A percentile compares a stretch with the other conserved stretches of the same genome.
phyloP scores from a whole-genome alignment of 768 basidiomycete species.

The Scleroderma bovista region DNA sequence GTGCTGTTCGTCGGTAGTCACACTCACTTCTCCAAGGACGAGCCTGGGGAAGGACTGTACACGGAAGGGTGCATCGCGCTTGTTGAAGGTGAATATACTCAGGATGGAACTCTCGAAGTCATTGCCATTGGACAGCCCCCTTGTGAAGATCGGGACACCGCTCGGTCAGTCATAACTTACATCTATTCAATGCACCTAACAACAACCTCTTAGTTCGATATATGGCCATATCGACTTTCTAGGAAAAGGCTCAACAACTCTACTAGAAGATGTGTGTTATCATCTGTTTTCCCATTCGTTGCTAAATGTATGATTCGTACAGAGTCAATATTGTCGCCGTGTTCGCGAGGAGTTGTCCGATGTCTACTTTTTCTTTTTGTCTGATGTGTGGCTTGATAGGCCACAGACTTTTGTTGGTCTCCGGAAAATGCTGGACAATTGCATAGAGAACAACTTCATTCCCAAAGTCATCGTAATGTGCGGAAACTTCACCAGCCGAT shows the following conservation, averaged over 20 bases:
- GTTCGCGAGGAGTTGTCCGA: slow-evolving; percentile 67
- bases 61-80: slow-evolving; percentile 95
- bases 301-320: slow-evolving; percentile 3
- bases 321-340: slow-evolving; percentile 60
- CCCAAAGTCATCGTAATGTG: slow-evolving; percentile 90
- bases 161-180: slow-evolving; percentile 49
- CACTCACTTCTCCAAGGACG: slow-evolving; percentile 43
- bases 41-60: slow-evolving; percentile 92
- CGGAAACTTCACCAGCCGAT: slow-evolving; percentile 88
- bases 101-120: slow-evolving; percentile 82
- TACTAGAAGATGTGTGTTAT: slow-evolving; percentile 78
- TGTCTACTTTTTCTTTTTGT: slow-evolving; percentile 86
- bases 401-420: slow-evolving; percentile 76
- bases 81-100: slow-evolving; percentile 94
- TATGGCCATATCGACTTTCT: slow-evolving; percentile 97
- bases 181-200: slow-evolving; percentile 5
- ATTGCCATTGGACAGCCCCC: slow-evolving; percentile 97
- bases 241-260: slow-evolving; percentile 87
- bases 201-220: slow-evolving; percentile 56
- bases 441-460: slow-evolving; percentile 79
- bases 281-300: background rate
- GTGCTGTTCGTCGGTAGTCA: background rate
- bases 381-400: slow-evolving; percentile 94
- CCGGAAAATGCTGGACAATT: slow-evolving; percentile 83
- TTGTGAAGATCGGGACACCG: slow-evolving; percentile 81